These are phyloP conservation scores for Pseudevernia furfuracea DNA, from an alignment of 495 filamentous ascomycete genomes.

Conservation along the genomic window DNA sequence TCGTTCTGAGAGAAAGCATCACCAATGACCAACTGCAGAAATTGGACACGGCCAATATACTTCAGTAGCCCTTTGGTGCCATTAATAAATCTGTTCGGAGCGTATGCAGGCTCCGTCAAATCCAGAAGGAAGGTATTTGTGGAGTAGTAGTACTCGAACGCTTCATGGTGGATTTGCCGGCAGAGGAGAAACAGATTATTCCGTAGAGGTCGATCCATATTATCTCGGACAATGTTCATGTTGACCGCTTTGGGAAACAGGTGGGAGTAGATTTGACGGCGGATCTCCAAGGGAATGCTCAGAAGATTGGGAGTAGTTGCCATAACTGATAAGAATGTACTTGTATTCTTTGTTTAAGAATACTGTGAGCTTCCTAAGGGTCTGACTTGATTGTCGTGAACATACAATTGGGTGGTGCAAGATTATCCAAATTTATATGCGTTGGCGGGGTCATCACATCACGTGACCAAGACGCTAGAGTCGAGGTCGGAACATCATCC, in stretches of 20 bases:
- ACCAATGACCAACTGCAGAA: background rate
- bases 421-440: too few relatives aligned
- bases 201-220: slow-evolving; percentile 2
- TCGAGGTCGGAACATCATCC: background rate
- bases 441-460: background rate
- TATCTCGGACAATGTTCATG: background rate
- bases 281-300: background rate
- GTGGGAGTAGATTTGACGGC: slow-evolving; percentile 1
- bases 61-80: background rate
- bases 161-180: background rate
- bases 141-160: background rate
- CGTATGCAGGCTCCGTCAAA: background rate
- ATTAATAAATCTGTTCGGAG: background rate
- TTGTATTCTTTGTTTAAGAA: background rate
- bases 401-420: background rate
- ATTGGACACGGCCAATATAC: background rate
- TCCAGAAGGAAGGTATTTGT: background rate
- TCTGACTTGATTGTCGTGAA: background rate
- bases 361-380: background rate
- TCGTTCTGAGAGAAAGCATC: too few relatives aligned
- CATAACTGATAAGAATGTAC: background rate
- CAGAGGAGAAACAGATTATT: background rate
- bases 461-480: background rate
- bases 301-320: background rate
- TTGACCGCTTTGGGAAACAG: background rate